Evolutionary conservation across 108 stramenopile genomes (phyloP).

Genomic region (Skeletonema potamos): DNA sequence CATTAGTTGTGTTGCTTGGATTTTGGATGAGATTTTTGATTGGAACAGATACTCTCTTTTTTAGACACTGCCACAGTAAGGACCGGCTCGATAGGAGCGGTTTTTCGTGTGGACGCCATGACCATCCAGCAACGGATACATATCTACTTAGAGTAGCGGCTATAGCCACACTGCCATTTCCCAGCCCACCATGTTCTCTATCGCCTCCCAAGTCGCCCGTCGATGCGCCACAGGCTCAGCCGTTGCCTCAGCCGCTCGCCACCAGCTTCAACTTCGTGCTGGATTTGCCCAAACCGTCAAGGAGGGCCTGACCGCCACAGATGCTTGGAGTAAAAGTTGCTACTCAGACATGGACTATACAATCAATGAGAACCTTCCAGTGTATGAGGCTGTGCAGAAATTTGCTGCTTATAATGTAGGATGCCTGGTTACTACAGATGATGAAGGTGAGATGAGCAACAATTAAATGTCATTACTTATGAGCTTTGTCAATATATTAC

Average conservation of each 20-base stretch:
- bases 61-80: too few relatives aligned
- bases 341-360: conserved; percentile 88
- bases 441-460: conserved; percentile 26
- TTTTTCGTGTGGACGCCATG: too few relatives aligned
- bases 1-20: too few relatives aligned
- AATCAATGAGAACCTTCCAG: conserved; percentile 76
- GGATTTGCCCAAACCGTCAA: conserved; percentile 46
- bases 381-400: conserved; percentile 91
- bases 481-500: background rate
- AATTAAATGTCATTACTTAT: background rate
- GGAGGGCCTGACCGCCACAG: conserved; percentile 68
- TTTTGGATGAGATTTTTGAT: too few relatives aligned
- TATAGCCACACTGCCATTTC: background rate
- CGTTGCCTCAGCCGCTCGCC: conserved; percentile 22
- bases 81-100: too few relatives aligned
- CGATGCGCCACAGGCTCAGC: conserved; percentile 12
- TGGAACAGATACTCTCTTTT: too few relatives aligned
- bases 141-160: background rate
- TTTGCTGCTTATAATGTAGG: conserved; percentile 89
- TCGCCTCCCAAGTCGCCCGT: conserved; percentile 42
- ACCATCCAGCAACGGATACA: background rate
- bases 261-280: conserved; percentile 17
- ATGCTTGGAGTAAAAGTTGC: conserved; percentile 80
- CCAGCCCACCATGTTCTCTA: conserved; percentile 37
- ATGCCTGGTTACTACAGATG: conserved; percentile 58